Base-by-base conservation (phyloP, 371 early-diverging fungal genomes). In the Smittium culicis region DNA sequence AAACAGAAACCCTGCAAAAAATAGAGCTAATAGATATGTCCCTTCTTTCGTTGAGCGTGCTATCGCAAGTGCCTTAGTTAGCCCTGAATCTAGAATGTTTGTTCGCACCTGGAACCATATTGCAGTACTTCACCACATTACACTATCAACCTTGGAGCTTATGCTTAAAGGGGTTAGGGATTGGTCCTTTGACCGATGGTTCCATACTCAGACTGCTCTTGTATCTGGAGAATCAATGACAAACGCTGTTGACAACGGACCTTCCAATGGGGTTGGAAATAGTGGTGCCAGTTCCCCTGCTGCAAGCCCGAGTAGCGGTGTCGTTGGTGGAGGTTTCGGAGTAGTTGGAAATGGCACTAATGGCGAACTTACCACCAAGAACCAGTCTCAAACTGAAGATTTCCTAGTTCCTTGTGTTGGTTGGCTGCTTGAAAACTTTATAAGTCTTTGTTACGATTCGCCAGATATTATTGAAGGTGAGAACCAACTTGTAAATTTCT, bases 31-130 rank as follows among this genome's bases (percentile, higher is more conserved):
- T 35, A 63, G 33, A 69, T 73, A 80, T 24, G 82, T 88, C 17
- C 90, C 89, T 8, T 86, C 88, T 0, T 88, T 89, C 80, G 85
- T 90, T 1, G 90, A 89, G 70, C 77, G 84, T 34, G 86, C 90
- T 0, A 77, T 90, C 17, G 82, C 86, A 14, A 84, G 85, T 64
- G 90, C 89, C 0, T 71, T 90, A 29, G 80, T 90, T 61, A 88
- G 89, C 60, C 90, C 91, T 14, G 88, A 90, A 76, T 83, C 85
- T 20, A 79, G 91, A 24, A 70, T 80, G 20, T 90, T 84, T 70
- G 73, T 79, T 24, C 79, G 82, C 32, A 83, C 86, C 0, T 90
- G 91, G 91, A 68, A 77, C n/a, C 83, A 83, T 55, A 78, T 85
- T 0, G 82, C 86, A 1, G 68, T 72, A 17, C 75, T 79, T 66